phyloP scores from a whole-genome alignment of 106 monocot species.

The Narthecium ossifragum region DNA sequence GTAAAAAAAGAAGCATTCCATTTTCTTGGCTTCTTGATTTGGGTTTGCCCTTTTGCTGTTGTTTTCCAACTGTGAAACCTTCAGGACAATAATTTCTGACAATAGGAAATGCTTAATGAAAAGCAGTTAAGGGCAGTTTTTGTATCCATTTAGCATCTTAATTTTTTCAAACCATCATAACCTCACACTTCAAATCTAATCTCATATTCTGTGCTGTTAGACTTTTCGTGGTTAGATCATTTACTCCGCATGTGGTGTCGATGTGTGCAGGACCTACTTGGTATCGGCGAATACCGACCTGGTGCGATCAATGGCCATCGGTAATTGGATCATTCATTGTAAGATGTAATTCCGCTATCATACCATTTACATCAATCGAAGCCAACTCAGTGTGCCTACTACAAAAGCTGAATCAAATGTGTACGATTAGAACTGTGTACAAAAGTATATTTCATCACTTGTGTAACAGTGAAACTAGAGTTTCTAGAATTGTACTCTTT shows the following conservation, averaged over 20 bases:
- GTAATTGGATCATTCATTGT: not conserved
- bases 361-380: not conserved
- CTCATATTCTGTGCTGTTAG: not conserved
- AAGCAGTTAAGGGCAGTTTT: not conserved
- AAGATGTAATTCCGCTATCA: not conserved
- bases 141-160: not conserved
- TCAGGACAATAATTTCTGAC: too few species aligned
- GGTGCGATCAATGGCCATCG: slow-evolving; percentile 10
- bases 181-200: not conserved
- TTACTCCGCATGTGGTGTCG: not conserved
- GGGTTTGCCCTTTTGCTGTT: too few species aligned
- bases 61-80: too few species aligned
- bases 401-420: too few species aligned
- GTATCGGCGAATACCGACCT: slow-evolving; percentile 39
- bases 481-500: not conserved
- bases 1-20: too few species aligned
- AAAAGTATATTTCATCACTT: not conserved
- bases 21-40: too few species aligned
- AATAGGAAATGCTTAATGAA: not conserved
- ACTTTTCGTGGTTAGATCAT: not conserved
- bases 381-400: too few species aligned
- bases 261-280: slow-evolving; percentile 43
- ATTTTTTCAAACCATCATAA: too few species aligned
- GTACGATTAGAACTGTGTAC: too few species aligned
- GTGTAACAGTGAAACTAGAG: too few species aligned